Evolutionary conservation across 441 rosid species (phyloP), one percentile per base, ranked within the genome.

Genomic region (Gossypium lobatum): DNA sequence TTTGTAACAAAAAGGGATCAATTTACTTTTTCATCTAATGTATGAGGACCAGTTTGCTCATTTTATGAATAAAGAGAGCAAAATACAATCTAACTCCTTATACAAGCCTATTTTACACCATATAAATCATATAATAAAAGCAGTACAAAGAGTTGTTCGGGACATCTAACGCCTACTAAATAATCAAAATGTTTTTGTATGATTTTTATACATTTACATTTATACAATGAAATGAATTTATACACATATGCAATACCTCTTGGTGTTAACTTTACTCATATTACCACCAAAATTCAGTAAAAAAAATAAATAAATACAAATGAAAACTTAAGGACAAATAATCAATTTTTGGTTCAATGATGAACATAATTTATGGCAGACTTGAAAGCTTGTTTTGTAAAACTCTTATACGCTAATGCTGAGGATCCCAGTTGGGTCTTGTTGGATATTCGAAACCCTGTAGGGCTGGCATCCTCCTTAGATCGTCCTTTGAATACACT

Each of bases 401-500:
- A 63, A 64, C 16, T 2, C 28, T 46, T 46, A 0, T 46, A 0
- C 14, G 50, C 17, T 62, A 62, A 28, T 48, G 60, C 31, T 62
- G 69, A 26, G 83, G 84, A 77, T 82, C 83, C 62, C 76, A 78
- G 70, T 88, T 86, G 0, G 83, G 85, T 64, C 82, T 87, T 3
- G 78, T 77, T 25, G 91, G 95, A 74, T 83, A 91, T 39, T 91
- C 89, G 11, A 88, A 79, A 64, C 92, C 86, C 4, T 78, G 83
- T 31, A 86, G 90, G 50, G 73, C 84, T 17, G 87, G 85, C 87
- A 91, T 84, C 71, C 83, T 50, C 70, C 77, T 82, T 73, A 80
- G 37, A 80, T 91, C 97, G 3, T 91, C 89, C 58, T 82, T 86
- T 18, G 95, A 80, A 74, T 91, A 94, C 55, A 83, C 80, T 16